Conservation (phyloP, 2,329 filamentous ascomycete species). For the Ophiostoma sp. region DNA sequence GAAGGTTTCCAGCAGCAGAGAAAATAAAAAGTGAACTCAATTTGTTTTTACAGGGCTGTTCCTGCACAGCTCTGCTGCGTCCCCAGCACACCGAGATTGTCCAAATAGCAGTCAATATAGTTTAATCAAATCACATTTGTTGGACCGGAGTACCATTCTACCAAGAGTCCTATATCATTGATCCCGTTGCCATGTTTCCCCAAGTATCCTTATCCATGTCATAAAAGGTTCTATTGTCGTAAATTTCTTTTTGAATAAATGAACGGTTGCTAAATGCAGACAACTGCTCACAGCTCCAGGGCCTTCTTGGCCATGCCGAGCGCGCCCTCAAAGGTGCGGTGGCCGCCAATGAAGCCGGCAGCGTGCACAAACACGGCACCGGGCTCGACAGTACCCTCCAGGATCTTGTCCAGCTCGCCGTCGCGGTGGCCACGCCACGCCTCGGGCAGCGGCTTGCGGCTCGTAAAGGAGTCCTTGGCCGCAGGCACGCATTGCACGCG, state of each 20-base stretch:
- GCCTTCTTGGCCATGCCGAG: slow-evolving; percentile 80
- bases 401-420: slow-evolving; percentile 68
- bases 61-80: too few relatives aligned
- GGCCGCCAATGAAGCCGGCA: slow-evolving; percentile 91
- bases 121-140: too few relatives aligned
- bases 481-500: slow-evolving; percentile 88
- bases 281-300: slow-evolving; percentile 41
- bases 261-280: too few relatives aligned
- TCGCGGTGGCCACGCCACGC: slow-evolving; percentile 89
- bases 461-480: slow-evolving; percentile 79
- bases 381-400: slow-evolving; percentile 56
- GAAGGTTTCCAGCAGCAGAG: not conserved
- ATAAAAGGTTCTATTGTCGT: not conserved
- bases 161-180: not conserved
- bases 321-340: slow-evolving; percentile 84
- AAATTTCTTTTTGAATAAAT: not conserved
- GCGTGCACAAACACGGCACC: slow-evolving; percentile 92
- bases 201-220: not conserved
- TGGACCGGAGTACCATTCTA: not conserved
- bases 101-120: too few relatives aligned
- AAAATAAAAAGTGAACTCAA: not conserved
- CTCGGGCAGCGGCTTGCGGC: slow-evolving; percentile 84
- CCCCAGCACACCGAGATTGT: too few relatives aligned
- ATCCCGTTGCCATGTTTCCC: not conserved
- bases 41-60: too few relatives aligned